Conservation (phyloP, 1,139 yeast genomes). For the Lodderomyces margitis region DNA sequence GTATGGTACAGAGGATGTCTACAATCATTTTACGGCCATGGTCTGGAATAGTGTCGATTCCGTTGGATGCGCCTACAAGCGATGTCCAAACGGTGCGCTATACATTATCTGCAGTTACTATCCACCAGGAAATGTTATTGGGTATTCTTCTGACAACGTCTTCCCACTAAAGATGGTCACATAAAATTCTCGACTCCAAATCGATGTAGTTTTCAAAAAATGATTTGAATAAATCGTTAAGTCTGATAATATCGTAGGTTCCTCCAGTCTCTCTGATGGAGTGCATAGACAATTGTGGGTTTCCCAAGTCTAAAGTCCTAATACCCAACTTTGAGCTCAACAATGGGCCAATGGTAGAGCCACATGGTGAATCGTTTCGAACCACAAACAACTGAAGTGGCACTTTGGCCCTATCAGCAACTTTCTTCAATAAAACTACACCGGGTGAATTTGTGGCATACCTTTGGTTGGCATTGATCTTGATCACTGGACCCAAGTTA, state of each 20-base stretch:
- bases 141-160: slow-evolving; percentile 26
- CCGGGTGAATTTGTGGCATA: slow-evolving; percentile 95
- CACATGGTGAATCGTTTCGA: slow-evolving; percentile 90
- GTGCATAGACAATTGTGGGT: slow-evolving; percentile 95
- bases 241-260: slow-evolving; percentile 62
- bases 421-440: slow-evolving; percentile 67
- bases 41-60: slow-evolving; percentile 72
- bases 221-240: slow-evolving; percentile 59
- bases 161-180: slow-evolving; percentile 27
- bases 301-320: slow-evolving; percentile 87
- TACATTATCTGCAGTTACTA: slow-evolving; percentile 62
- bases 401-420: slow-evolving; percentile 64
- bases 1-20: slow-evolving; percentile 32
- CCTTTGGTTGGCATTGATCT: slow-evolving; percentile 91
- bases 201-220: slow-evolving; percentile 48
- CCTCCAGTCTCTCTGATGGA: slow-evolving; percentile 95
- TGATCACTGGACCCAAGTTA: slow-evolving; percentile 89
- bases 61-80: slow-evolving; percentile 69
- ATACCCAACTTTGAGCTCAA: slow-evolving; percentile 86
- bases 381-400: slow-evolving; percentile 85
- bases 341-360: slow-evolving; percentile 95
- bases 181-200: slow-evolving; percentile 28
- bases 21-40: slow-evolving; percentile 83
- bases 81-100: slow-evolving; percentile 41
- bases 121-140: slow-evolving; percentile 61